Evolutionary conservation across 2,329 filamentous ascomycete species (phyloP).

Genomic region (Arthrobotrys sphaeroides): DNA sequence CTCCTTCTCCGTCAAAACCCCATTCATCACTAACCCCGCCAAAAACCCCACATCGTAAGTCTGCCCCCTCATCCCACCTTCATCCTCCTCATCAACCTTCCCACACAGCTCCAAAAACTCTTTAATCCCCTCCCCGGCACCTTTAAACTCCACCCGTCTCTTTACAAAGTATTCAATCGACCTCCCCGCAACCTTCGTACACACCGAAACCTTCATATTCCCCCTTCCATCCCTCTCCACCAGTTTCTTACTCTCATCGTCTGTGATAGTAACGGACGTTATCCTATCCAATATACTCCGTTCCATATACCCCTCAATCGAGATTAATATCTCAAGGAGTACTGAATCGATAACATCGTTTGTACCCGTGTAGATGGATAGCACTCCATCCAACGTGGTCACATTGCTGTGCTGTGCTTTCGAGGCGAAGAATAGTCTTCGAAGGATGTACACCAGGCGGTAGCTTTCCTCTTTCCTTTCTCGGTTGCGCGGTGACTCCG

Average conservation of each 20-base stretch:
- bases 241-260: background rate
- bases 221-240: constrained; percentile 55
- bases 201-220: constrained; percentile 47
- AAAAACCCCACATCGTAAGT: constrained; percentile 38
- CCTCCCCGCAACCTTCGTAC: constrained; percentile 41
- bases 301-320: constrained; percentile 55
- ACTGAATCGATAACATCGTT: constrained; percentile 55
- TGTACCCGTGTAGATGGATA: constrained; percentile 56
- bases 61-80: background rate
- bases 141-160: constrained; percentile 12
- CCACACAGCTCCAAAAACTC: constrained; percentile 19
- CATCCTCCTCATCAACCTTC: constrained; percentile 2
- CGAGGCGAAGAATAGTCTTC: constrained; percentile 53
- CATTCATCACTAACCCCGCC: constrained; percentile 17
- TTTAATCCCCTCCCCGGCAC: background rate
- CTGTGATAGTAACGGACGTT: background rate
- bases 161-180: constrained; percentile 52
- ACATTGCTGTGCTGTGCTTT: constrained; percentile 55
- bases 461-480: constrained; percentile 27
- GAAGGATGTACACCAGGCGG: constrained; percentile 54
- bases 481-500: background rate
- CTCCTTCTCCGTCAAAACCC: constrained; percentile 13
- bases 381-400: constrained; percentile 56
- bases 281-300: constrained; percentile 37
- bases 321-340: constrained; percentile 55